Evolutionary conservation across 306 rosid species (phyloP).

Genomic region (Pyrus bretschneideri): DNA sequence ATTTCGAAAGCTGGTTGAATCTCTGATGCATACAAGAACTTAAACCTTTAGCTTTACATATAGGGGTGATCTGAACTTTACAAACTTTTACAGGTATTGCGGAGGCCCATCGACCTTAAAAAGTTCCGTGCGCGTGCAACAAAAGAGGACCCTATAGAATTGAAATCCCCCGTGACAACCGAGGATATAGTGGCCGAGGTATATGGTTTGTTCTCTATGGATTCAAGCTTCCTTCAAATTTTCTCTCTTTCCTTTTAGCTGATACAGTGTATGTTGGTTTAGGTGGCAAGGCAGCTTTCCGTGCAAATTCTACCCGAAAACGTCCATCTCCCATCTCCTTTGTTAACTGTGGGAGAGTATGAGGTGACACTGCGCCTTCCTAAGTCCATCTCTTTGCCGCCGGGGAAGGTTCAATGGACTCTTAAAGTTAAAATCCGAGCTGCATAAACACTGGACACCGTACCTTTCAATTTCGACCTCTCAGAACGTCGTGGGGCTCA

Average conservation of each 20-base stretch:
- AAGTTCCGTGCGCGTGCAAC: conserved; percentile 47
- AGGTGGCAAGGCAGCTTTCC: conserved; percentile 79
- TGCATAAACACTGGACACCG: conserved; percentile 30
- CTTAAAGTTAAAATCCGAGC: conserved; percentile 68
- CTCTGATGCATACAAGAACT: neutral
- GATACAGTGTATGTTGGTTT: conserved; percentile 7
- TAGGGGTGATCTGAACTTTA: neutral
- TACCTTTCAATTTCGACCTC: neutral
- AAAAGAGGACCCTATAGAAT: conserved; percentile 72
- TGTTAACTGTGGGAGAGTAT: conserved; percentile 62
- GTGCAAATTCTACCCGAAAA: conserved; percentile 59
- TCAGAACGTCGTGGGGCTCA: neutral
- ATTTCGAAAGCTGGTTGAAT: neutral
- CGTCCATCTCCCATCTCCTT: conserved; percentile 46
- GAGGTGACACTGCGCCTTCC: conserved; percentile 83
- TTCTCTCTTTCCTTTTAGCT: neutral
- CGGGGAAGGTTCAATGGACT: conserved; percentile 69
- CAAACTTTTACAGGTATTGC: conserved; percentile 48
- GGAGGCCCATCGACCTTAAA: conserved; percentile 50
- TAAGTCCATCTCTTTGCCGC: conserved; percentile 70
- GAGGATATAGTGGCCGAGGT: conserved; percentile 78
- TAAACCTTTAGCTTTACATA: neutral
- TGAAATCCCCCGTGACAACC: conserved; percentile 51
- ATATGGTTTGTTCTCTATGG: neutral
- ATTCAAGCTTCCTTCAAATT: neutral